These are phyloP conservation scores for Endotrypanum monterogeii DNA, from an alignment of 208 protist genomes.

Conservation along the genomic window DNA sequence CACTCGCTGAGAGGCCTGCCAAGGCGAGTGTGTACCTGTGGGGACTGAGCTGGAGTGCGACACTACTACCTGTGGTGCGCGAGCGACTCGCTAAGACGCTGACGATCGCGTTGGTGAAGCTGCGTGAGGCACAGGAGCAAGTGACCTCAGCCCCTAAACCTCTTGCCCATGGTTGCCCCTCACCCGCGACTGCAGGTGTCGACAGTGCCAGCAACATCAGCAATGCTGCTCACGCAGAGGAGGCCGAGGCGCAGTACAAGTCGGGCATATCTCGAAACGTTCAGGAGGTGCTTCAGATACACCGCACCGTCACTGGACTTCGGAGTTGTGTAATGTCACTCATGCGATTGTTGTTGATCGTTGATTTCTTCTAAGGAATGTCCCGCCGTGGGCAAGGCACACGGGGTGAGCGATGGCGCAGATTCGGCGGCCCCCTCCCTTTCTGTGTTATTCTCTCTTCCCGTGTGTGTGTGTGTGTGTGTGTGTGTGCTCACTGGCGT, in stretches of 20 bases:
- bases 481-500: too few species aligned
- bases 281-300: conserved; percentile 22
- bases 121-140: conserved; percentile 33
- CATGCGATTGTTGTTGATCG: conserved; percentile 67
- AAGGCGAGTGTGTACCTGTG: conserved; percentile 75
- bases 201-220: not conserved
- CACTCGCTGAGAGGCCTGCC: conserved; percentile 50
- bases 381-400: not conserved
- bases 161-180: not conserved
- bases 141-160: not conserved
- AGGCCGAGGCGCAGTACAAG: conserved; percentile 18
- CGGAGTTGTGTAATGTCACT: conserved; percentile 67
- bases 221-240: conserved; percentile 3
- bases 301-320: conserved; percentile 46
- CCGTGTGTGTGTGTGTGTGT: too few species aligned
- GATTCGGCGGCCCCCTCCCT: too few species aligned
- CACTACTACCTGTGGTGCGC: conserved; percentile 49
- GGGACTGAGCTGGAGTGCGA: conserved; percentile 36
- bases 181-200: not conserved
- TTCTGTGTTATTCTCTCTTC: too few species aligned
- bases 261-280: conserved; percentile 7
- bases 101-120: conserved; percentile 31
- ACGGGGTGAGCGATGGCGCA: not conserved
- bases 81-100: conserved; percentile 58
- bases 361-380: conserved; percentile 58